Percentiles rank a stretch among this genome's conserved stretches.
These are phyloP conservation scores for Leucogyrophana mollusca DNA, from an alignment of 768 basidiomycete species.

Conservation along the genomic window DNA sequence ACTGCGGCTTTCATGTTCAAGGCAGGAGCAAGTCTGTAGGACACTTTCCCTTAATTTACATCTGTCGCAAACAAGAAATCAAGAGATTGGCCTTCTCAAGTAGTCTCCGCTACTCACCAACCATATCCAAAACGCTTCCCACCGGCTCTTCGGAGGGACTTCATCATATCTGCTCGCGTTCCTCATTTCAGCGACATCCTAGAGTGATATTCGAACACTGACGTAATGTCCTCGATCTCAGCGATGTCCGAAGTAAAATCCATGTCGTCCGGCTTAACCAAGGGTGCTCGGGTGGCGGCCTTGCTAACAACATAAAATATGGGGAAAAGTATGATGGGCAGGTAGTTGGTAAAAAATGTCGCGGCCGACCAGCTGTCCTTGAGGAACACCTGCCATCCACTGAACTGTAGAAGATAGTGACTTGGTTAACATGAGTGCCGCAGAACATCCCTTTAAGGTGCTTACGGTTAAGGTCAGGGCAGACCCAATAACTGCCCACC, in stretches of 20 bases:
- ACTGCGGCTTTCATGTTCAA: too few species aligned
- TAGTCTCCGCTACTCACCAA: too few species aligned
- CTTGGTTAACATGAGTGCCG: neutral
- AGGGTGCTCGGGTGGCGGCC: neutral
- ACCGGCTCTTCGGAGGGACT: constrained; percentile 20
- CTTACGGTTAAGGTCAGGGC: constrained; percentile 13
- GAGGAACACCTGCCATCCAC: constrained; percentile 32
- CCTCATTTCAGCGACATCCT: constrained; percentile 9
- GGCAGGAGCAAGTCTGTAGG: too few species aligned
- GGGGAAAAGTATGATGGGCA: constrained; percentile 37
- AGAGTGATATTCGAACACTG: constrained; percentile 2
- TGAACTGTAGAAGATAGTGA: constrained; percentile 20
- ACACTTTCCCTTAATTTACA: too few species aligned
- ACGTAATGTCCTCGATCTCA: constrained; percentile 30
- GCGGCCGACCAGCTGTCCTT: constrained; percentile 27
- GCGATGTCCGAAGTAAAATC: constrained; percentile 12
- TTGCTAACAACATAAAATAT: constrained; percentile 33
- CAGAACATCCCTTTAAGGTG: neutral
- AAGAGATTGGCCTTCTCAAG: too few species aligned
- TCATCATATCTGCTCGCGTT: constrained; percentile 22
- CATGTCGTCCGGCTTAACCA: constrained; percentile 3
- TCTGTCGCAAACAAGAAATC: too few species aligned
- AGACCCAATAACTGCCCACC: constrained; percentile 31
- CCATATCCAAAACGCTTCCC: constrained; percentile 29
- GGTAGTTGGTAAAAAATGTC: constrained; percentile 35